Evolutionary conservation across 306 rosid species (phyloP), one percentile per base, ranked within the genome.

Genomic region (Rosa chinensis): DNA sequence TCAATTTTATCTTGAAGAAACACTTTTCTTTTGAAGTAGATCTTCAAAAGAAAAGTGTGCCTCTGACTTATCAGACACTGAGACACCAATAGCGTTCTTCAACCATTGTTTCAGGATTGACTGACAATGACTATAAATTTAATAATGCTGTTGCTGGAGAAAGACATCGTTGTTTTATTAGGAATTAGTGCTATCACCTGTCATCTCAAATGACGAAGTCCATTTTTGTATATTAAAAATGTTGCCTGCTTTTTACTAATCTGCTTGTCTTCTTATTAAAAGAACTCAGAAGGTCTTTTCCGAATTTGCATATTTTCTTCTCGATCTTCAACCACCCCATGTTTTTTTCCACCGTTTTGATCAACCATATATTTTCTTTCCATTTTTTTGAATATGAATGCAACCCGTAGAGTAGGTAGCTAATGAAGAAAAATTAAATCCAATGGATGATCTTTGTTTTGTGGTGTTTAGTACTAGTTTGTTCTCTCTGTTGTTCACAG

Each of bases 401-500:
- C 52, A 12, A n/a, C 18, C 4, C 9, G 13, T 8, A 8, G 47
- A 4, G 35, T 0, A 35, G 21, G 49, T 44, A 53, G 77, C 44
- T 28, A 5, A 39, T 52, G 23, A 40, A 74, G 3, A 40, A 58
- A 6, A 56, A 4, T 25, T 35, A 4, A 4, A 50, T 3, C 40
- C 48, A 40, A 83, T 79, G 81, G 72, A 58, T n/a, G 39, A 1
- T 71, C n/a, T 13, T 76, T 8, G 72, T 5, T 61, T 6, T 47
- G 13, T 43, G 10, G 64, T 77, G 53, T 23, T 61, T 17, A 47
- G 17, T 13, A 10, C 37, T 64, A 10, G 43, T 42, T 16, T 58
- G 21, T 21, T 84, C 7, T 35, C 44, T 50, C 76, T 47, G 45
- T 49, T 84, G 11, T 70, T 76, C 16, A 82, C 35, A 42, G 5